Conservation (phyloP, 352 stramenopile genomes). For the Phytophthora macrochlamydospora region DNA sequence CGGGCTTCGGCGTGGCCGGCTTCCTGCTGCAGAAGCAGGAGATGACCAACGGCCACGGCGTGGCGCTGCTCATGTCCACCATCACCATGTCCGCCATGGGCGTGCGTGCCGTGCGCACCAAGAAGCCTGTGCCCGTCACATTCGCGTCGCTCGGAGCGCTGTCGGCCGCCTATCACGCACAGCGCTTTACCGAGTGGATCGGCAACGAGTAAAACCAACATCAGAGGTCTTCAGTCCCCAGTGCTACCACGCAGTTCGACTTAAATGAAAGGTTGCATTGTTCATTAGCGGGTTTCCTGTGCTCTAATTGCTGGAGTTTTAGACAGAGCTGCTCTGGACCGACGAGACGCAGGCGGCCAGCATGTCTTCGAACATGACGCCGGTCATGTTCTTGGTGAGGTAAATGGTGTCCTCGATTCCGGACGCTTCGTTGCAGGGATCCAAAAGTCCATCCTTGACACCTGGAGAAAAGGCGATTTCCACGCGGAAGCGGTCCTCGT, state of each 20-base stretch:
- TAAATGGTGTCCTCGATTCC: conserved; percentile 78
- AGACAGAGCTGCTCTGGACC: conserved; percentile 49
- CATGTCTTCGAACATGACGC: conserved; percentile 91
- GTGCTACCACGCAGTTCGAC: background rate
- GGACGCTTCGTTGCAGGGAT: conserved; percentile 14
- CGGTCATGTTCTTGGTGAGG: conserved; percentile 86
- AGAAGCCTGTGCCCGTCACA: conserved; percentile 75
- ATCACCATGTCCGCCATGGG: conserved; percentile 90
- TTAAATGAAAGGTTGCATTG: conserved; percentile 16
- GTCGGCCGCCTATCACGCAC: conserved; percentile 82
- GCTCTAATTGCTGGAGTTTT: background rate
- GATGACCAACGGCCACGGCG: conserved; percentile 84
- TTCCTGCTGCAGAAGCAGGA: conserved; percentile 82
- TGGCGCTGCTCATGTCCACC: conserved; percentile 80
- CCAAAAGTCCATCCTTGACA: conserved; percentile 49
- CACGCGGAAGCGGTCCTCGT: conserved; percentile 83
- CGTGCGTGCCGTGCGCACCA: conserved; percentile 72
- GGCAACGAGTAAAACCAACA: conserved; percentile 64
- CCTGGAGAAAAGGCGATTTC: conserved; percentile 88
- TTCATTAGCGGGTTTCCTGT: background rate
- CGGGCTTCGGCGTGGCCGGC: conserved; percentile 78
- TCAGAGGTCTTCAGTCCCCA: too few relatives aligned
- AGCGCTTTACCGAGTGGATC: conserved; percentile 84
- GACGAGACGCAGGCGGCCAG: conserved; percentile 83
- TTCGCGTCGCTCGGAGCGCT: conserved; percentile 78